phyloP scores from a whole-genome alignment of 345 rosid genomes.

The Clarkia xantiana region DNA sequence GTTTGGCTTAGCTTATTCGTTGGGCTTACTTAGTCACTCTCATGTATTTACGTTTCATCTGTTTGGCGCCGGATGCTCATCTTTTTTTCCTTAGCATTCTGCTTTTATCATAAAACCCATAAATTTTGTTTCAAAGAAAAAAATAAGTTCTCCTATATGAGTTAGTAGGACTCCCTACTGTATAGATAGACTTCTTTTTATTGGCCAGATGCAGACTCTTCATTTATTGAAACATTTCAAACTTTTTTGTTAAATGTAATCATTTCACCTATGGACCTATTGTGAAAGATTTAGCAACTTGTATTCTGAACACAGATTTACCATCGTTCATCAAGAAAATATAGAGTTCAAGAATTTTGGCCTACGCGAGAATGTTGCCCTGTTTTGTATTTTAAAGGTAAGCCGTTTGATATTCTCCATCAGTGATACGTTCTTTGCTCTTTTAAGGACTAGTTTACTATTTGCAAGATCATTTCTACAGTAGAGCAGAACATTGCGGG shows the following conservation, averaged over 20 bases:
- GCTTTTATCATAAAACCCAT: too few relatives aligned
- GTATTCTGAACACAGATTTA: constrained; percentile 45
- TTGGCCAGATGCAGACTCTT: too few relatives aligned
- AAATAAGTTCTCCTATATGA: too few relatives aligned
- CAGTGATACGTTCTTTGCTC: neutral
- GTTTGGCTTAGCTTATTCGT: too few relatives aligned
- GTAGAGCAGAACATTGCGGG: too few relatives aligned
- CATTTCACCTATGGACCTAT: neutral
- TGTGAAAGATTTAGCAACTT: constrained; percentile 13
- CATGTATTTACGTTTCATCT: too few relatives aligned
- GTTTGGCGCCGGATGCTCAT: too few relatives aligned
- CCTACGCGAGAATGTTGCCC: constrained; percentile 86
- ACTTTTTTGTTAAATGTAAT: neutral
- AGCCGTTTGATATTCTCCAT: constrained; percentile 5
- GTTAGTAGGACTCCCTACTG: too few relatives aligned
- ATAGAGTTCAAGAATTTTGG: constrained; percentile 76
- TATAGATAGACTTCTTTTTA: too few relatives aligned
- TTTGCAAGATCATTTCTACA: neutral
- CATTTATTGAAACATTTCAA: neutral
- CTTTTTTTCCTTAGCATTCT: too few relatives aligned
- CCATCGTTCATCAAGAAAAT: constrained; percentile 60
- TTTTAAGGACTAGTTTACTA: neutral
- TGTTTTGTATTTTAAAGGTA: constrained; percentile 85
- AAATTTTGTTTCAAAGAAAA: too few relatives aligned
- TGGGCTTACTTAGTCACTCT: too few relatives aligned